Percentiles rank a stretch among this genome's conserved stretches.
These are phyloP conservation scores for Panaeolus cyanescens DNA, from an alignment of 768 basidiomycete species.

Conservation along the genomic window DNA sequence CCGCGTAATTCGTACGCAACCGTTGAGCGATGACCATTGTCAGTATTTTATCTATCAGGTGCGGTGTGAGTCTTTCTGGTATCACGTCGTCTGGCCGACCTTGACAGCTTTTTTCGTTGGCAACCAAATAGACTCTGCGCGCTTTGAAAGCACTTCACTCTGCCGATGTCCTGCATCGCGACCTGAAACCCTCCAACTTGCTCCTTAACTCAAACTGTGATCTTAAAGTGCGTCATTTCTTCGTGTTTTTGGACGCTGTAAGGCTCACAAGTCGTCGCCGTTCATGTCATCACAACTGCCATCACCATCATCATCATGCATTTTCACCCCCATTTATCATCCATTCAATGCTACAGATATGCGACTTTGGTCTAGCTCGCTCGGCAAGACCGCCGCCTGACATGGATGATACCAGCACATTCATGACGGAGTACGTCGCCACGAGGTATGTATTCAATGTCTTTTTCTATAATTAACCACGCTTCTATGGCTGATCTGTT, in stretches of 20 bases:
- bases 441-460: constrained; percentile 58
- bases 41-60: constrained; percentile 99
- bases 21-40: constrained; percentile 91
- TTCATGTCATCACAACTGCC: background rate
- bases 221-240: constrained; percentile 63
- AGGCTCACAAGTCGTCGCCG: background rate
- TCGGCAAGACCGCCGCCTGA: constrained; percentile 76
- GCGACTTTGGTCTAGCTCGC: constrained; percentile 95
- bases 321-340: background rate
- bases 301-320: background rate
- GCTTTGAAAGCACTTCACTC: constrained; percentile 95
- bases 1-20: constrained; percentile 93
- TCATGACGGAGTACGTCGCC: constrained; percentile 94
- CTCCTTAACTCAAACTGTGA: constrained; percentile 97
- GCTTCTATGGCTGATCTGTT: background rate
- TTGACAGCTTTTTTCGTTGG: constrained; percentile 5
- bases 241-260: background rate
- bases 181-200: constrained; percentile 95
- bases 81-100: background rate
- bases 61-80: constrained; percentile 20
- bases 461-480: background rate
- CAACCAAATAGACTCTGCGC: constrained; percentile 65
- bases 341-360: constrained; percentile 62
- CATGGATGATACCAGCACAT: constrained; percentile 76
- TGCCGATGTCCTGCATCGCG: constrained; percentile 92